Evolutionary conservation across 345 rosid species (phyloP).

Genomic region (Cardamine occulta): DNA sequence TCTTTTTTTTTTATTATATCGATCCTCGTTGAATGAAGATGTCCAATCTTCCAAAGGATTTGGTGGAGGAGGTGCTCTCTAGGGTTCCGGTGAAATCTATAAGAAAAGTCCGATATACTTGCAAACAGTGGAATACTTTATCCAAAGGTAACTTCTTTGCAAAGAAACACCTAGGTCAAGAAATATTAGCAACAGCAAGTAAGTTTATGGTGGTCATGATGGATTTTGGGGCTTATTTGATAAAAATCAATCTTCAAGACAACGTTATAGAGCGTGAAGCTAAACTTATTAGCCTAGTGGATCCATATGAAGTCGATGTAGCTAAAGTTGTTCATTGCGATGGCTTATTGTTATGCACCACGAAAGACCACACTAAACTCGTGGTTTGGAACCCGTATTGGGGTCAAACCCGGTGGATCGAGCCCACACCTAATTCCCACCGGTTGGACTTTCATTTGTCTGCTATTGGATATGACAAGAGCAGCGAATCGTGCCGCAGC

Average conservation of each 20-base stretch:
- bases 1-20: not conserved
- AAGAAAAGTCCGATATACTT: not conserved
- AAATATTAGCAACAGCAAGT: not conserved
- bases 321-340: not conserved
- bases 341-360: not conserved
- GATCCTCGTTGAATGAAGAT: not conserved
- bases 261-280: not conserved
- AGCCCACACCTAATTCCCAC: not conserved
- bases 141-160: not conserved
- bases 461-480: not conserved
- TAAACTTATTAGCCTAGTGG: not conserved
- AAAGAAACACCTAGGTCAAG: not conserved
- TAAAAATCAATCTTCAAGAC: not conserved
- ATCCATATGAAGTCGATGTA: not conserved
- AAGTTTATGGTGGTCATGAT: not conserved
- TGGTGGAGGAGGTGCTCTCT: not conserved
- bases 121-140: not conserved
- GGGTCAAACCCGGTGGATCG: constrained; percentile 4
- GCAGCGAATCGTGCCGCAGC: not conserved
- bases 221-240: not conserved
- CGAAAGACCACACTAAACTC: too few species aligned
- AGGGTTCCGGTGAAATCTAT: not conserved
- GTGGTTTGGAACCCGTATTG: constrained; percentile 8
- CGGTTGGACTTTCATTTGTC: not conserved
- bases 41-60: not conserved